Percentiles rank a stretch among this genome's conserved stretches.
phyloP scores from a whole-genome alignment of 2,329 filamentous ascomycete genomes.

The Davidsoniella australis region DNA sequence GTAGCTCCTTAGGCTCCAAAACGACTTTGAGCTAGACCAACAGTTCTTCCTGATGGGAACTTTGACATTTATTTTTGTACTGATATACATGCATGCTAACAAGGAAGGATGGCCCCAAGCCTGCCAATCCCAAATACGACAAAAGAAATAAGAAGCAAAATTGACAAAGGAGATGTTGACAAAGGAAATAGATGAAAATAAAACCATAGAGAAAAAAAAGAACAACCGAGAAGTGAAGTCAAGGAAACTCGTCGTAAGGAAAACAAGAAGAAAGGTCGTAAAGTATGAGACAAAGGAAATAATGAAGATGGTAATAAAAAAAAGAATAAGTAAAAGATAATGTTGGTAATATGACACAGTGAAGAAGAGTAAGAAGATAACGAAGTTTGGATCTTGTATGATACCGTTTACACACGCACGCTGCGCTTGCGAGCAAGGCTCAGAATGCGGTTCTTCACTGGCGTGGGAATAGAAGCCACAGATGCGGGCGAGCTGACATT shows the following conservation, averaged over 20 bases:
- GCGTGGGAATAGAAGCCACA: constrained; percentile 10
- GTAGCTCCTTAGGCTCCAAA: too few species aligned
- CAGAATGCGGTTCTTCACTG: constrained; percentile 12
- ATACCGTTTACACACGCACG: constrained; percentile 4
- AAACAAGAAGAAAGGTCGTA: background rate
- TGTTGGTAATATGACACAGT: constrained; percentile 2
- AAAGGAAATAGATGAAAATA: background rate
- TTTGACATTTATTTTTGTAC: too few species aligned
- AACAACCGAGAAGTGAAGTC: constrained; percentile 1
- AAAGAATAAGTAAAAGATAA: constrained; percentile 2
- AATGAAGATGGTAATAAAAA: background rate
- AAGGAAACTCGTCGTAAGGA: background rate
- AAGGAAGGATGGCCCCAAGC: background rate
- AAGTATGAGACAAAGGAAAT: constrained; percentile 1
- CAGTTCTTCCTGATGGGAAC: too few species aligned
- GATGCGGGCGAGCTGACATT: constrained; percentile 20
- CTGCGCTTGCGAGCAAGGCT: constrained; percentile 9
- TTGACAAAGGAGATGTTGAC: background rate
- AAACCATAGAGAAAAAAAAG: background rate
- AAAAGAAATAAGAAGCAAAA: background rate
- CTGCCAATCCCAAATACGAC: background rate
- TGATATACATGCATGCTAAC: too few species aligned
- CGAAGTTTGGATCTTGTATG: background rate
- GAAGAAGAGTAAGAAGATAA: constrained; percentile 3
- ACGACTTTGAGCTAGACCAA: too few species aligned